These are phyloP conservation scores for Trichothecium sympodiale DNA, from an alignment of 2,329 filamentous ascomycete genomes.

Conservation along the genomic window DNA sequence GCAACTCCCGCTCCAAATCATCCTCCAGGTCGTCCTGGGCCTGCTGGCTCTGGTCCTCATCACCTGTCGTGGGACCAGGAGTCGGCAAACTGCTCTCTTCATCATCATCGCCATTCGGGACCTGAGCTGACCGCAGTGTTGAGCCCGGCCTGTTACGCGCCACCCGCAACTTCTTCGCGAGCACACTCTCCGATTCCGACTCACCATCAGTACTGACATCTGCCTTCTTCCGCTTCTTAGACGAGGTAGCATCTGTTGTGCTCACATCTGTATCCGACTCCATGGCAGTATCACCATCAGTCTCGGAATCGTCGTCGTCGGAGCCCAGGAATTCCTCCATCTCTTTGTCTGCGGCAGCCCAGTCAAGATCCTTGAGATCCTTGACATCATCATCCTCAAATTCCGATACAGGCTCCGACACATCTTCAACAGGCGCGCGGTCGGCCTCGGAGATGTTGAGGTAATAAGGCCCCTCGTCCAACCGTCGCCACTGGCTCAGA, in stretches of 20 bases:
- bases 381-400: conserved; percentile 22
- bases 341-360: conserved; percentile 57
- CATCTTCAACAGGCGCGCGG: conserved; percentile 26
- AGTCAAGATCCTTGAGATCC: conserved; percentile 47
- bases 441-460: conserved; percentile 65
- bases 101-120: conserved; percentile 23
- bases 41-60: conserved; percentile 15
- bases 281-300: conserved; percentile 7
- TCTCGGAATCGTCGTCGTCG: conserved; percentile 10
- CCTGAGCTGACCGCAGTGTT: conserved; percentile 32
- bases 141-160: conserved; percentile 33
- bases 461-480: conserved; percentile 72
- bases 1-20: conserved; percentile 52
- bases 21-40: conserved; percentile 36
- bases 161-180: conserved; percentile 41
- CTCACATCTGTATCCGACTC: conserved; percentile 12
- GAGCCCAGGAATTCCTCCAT: conserved; percentile 59
- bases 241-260: conserved; percentile 1
- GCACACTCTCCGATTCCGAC: conserved; percentile 25
- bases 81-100: conserved; percentile 27
- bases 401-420: conserved; percentile 19
- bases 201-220: conserved; percentile 15
- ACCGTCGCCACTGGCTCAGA: conserved; percentile 69
- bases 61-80: conserved; percentile 22
- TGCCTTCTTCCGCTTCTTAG: conserved; percentile 16